Percentiles rank a stretch among this genome's conserved stretches.
Conservation (phyloP, 305 asterid genomes). For the Salvia sclarea region DNA sequence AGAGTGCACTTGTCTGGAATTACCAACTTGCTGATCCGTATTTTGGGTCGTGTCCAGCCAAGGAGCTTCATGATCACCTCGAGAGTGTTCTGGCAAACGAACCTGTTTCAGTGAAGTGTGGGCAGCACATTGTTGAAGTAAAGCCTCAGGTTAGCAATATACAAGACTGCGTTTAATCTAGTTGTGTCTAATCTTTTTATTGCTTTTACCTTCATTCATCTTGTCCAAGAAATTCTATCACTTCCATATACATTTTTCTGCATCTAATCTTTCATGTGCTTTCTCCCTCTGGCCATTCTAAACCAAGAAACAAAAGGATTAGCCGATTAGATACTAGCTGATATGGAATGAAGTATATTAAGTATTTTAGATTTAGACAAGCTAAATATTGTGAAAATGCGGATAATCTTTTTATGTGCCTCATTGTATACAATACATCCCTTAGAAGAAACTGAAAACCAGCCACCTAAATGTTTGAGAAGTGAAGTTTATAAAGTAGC, state of each 20-base stretch:
- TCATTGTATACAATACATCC: too few relatives aligned
- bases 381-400: too few relatives aligned
- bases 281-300: background rate
- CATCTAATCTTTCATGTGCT: background rate
- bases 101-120: conserved; percentile 84
- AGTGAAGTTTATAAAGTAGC: too few relatives aligned
- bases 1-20: conserved; percentile 81
- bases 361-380: too few relatives aligned
- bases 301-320: too few relatives aligned
- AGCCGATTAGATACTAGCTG: background rate
- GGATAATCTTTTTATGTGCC: too few relatives aligned
- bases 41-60: conserved; percentile 89
- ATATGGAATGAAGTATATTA: too few relatives aligned
- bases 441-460: too few relatives aligned
- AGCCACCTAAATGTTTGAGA: too few relatives aligned
- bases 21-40: conserved; percentile 90
- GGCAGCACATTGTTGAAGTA: conserved; percentile 77
- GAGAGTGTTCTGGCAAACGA: conserved; percentile 87
- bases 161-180: too few relatives aligned
- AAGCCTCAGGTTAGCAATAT: conserved; percentile 72
- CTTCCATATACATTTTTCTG: background rate
- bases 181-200: background rate
- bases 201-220: background rate
- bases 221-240: background rate
- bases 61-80: conserved; percentile 86